These are phyloP conservation scores for Luzula sylvatica DNA, from an alignment of 176 grass and related monocot species.

Conservation along the genomic window DNA sequence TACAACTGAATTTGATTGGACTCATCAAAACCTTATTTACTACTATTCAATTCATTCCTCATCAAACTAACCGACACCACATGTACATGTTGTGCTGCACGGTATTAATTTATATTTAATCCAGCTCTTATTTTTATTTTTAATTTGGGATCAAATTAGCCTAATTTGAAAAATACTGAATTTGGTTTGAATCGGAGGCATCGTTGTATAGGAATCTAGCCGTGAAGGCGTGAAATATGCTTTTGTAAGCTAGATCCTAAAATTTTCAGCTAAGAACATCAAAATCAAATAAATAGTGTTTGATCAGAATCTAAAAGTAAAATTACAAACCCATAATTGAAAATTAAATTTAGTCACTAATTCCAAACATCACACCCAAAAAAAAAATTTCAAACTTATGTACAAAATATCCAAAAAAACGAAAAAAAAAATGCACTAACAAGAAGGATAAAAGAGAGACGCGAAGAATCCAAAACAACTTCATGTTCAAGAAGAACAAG, in stretches of 20 bases:
- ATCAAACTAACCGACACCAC: too few species aligned
- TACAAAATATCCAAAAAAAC: slow-evolving; percentile 4
- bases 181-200: too few species aligned
- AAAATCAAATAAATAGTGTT: neutral
- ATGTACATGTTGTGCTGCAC: too few species aligned
- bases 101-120: too few species aligned
- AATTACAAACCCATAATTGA: slow-evolving; percentile 6
- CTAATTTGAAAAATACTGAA: too few species aligned
- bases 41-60: too few species aligned
- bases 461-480: slow-evolving; percentile 1
- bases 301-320: neutral
- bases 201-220: slow-evolving; percentile 8
- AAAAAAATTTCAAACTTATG: slow-evolving; percentile 19
- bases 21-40: too few species aligned
- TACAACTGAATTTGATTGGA: too few species aligned
- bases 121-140: too few species aligned
- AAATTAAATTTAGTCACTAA: slow-evolving; percentile 4
- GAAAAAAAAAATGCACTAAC: neutral
- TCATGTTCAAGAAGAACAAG: neutral
- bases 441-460: neutral
- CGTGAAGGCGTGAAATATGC: neutral
- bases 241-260: slow-evolving; percentile 8
- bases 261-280: neutral
- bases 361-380: neutral
- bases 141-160: too few species aligned